A percentile compares a stretch with the other conserved stretches of the same genome.
phyloP scores from a whole-genome alignment of 805 yeast genomes.

The Saccharomycopsis sp. region DNA sequence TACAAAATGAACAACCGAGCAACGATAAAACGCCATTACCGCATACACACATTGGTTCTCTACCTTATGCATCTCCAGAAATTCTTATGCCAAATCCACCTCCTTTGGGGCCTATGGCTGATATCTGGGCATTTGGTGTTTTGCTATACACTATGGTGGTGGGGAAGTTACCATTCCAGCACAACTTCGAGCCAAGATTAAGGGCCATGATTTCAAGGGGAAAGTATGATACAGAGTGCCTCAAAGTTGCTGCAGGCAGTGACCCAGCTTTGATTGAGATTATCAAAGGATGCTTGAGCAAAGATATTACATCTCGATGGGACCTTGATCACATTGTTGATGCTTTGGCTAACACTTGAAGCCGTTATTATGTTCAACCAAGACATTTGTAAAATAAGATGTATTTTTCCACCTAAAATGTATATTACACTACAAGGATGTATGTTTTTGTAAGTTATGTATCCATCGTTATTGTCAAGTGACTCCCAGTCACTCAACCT shows the following conservation, averaged over 20 bases:
- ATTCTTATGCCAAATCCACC: slow-evolving; percentile 53
- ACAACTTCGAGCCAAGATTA: slow-evolving; percentile 72
- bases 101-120: slow-evolving; percentile 57
- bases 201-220: slow-evolving; percentile 65
- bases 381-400: too few relatives aligned
- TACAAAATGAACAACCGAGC: slow-evolving; percentile 23
- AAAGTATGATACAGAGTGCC: slow-evolving; percentile 40
- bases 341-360: slow-evolving; percentile 6
- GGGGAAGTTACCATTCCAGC: slow-evolving; percentile 75
- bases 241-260: slow-evolving; percentile 34
- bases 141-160: slow-evolving; percentile 61
- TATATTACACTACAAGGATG: too few relatives aligned
- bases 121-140: slow-evolving; percentile 89
- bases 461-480: too few relatives aligned
- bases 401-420: too few relatives aligned
- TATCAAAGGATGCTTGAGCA: slow-evolving; percentile 45
- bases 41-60: slow-evolving; percentile 72
- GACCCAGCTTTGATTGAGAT: slow-evolving; percentile 27
- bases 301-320: slow-evolving; percentile 44
- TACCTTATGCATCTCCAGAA: slow-evolving; percentile 92
- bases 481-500: too few relatives aligned
- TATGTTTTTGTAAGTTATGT: too few relatives aligned
- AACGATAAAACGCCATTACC: slow-evolving; percentile 31
- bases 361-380: too few relatives aligned
- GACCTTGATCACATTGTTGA: slow-evolving; percentile 29